Conservation (phyloP, 768 basidiomycete genomes). For the Antrodiella citrinella region DNA sequence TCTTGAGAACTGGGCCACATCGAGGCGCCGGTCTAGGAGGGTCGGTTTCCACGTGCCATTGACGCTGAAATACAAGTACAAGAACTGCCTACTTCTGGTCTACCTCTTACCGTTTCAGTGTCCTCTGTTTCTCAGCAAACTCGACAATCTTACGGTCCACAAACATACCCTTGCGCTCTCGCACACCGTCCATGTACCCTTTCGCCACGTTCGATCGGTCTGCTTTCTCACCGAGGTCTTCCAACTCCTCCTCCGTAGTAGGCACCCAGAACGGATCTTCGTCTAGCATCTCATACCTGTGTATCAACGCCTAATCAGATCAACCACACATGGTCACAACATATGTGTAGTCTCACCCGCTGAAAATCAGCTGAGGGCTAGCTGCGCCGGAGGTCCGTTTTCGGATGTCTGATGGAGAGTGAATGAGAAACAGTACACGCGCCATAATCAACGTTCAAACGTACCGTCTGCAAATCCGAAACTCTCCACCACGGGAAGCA, state of each 20-base stretch:
- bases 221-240: slow-evolving; percentile 94
- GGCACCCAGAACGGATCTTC: slow-evolving; percentile 98
- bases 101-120: slow-evolving; percentile 40
- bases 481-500: slow-evolving; percentile 93
- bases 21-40: too few relatives aligned
- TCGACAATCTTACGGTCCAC: slow-evolving; percentile 93
- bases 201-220: slow-evolving; percentile 92
- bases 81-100: neutral
- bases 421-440: neutral
- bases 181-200: slow-evolving; percentile 82
- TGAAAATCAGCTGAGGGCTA: slow-evolving; percentile 94
- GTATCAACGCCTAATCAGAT: too few relatives aligned
- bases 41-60: neutral
- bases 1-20: too few relatives aligned
- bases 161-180: slow-evolving; percentile 92
- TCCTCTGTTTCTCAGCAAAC: slow-evolving; percentile 95
- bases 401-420: slow-evolving; percentile 68
- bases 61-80: neutral
- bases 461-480: slow-evolving; percentile 96
- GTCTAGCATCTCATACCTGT: slow-evolving; percentile 86
- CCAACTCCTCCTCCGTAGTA: slow-evolving; percentile 92
- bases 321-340: slow-evolving; percentile 9
- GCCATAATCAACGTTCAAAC: too few relatives aligned
- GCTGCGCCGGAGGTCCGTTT: slow-evolving; percentile 96
- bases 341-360: slow-evolving; percentile 50